phyloP scores from a whole-genome alignment of 208 protist species.

The Trypanosoma mega region DNA sequence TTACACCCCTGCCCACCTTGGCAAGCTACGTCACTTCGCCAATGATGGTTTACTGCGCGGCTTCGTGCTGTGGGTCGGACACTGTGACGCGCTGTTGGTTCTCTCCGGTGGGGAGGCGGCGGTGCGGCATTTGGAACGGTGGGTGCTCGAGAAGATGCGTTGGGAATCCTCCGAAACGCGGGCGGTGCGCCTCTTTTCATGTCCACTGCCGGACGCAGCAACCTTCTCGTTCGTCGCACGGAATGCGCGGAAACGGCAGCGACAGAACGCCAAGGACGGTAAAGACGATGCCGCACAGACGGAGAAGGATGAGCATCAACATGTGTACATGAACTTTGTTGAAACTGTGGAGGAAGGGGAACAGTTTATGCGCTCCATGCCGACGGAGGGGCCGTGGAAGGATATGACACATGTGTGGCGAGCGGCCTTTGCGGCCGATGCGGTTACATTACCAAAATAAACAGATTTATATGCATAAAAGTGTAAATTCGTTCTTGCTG shows the following conservation, averaged over 20 bases:
- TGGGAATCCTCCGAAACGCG: constrained; percentile 69
- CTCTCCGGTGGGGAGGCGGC: constrained; percentile 68
- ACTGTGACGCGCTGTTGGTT: constrained; percentile 69
- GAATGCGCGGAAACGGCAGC: constrained; percentile 10
- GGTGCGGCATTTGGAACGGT: constrained; percentile 72
- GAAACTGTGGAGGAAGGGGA: constrained; percentile 65
- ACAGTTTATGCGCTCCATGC: constrained; percentile 56
- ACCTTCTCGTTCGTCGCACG: constrained; percentile 51
- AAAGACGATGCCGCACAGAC: constrained; percentile 16
- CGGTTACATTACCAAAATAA: not conserved
- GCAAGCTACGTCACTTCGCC: constrained; percentile 72
- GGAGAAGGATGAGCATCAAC: constrained; percentile 19
- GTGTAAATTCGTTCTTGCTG: not conserved
- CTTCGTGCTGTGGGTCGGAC: constrained; percentile 60
- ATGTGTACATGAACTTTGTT: constrained; percentile 74
- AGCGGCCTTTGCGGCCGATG: constrained; percentile 37
- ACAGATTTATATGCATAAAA: constrained; percentile 10
- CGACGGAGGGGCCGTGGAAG: constrained; percentile 47
- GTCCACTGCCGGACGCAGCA: constrained; percentile 50
- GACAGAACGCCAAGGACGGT: not conserved
- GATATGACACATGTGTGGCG: constrained; percentile 65
- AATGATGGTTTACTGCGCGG: constrained; percentile 79
- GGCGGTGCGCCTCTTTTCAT: constrained; percentile 46
- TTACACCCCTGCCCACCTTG: constrained; percentile 52
- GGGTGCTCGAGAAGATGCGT: constrained; percentile 73